These are phyloP conservation scores for Aspergillus sclerotioniger DNA, from an alignment of 495 filamentous ascomycete species.

Conservation along the genomic window DNA sequence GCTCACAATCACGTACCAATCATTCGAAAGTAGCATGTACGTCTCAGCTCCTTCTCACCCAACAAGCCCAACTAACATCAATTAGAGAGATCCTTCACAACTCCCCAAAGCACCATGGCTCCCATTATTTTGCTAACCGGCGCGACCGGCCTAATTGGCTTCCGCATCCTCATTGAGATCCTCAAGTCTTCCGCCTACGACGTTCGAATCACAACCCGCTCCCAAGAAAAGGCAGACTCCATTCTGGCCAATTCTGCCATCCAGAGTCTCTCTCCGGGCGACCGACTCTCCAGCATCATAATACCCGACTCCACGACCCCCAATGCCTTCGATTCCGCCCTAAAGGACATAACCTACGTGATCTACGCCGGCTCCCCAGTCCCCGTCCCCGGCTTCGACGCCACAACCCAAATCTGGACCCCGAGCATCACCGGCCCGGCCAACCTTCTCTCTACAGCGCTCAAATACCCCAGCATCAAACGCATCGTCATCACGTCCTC, in stretches of 20 bases:
- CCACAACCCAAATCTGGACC: conserved; percentile 63
- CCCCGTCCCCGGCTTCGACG: conserved; percentile 48
- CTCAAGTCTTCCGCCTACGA: conserved; percentile 7
- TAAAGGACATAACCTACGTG: conserved; percentile 13
- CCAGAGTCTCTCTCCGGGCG: conserved; percentile 5
- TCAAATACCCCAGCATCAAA: conserved; percentile 53
- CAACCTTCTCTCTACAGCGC: conserved; percentile 50
- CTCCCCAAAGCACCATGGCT: not conserved
- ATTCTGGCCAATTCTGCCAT: conserved; percentile 16
- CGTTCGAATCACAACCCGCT: conserved; percentile 13
- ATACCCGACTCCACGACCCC: conserved; percentile 10
- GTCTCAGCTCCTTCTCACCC: not conserved
- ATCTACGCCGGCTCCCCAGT: conserved; percentile 22
- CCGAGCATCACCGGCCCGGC: conserved; percentile 69
- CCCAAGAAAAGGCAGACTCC: conserved; percentile 10
- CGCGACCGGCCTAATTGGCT: conserved; percentile 63
- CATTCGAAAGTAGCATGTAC: no score
- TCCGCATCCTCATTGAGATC: conserved; percentile 25
- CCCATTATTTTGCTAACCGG: conserved; percentile 51
- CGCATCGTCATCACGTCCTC: conserved; percentile 67
- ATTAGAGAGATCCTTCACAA: not conserved
- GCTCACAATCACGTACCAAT: no score
- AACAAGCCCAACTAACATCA: not conserved
- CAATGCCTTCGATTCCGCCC: conserved; percentile 9
- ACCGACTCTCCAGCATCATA: conserved; percentile 7